Evolutionary conservation across 768 basidiomycete genomes (phyloP), one percentile per base, ranked within the genome.

Genomic region (Xerocomellus amylosporus): DNA sequence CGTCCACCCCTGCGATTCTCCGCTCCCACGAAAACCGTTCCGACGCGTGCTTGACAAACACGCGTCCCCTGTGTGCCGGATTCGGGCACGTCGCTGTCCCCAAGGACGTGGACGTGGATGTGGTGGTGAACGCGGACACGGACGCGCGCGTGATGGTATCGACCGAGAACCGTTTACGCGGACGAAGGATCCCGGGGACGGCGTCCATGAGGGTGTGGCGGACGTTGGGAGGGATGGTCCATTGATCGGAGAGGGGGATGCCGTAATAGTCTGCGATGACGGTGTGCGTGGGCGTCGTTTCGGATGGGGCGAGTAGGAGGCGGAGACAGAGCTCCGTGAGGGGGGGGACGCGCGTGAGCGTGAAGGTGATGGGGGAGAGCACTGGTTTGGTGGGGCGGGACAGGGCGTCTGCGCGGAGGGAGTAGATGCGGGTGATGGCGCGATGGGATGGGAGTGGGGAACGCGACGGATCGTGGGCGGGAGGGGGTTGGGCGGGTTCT

Each of bases 21-120:
- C 64, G 71, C 62, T 85, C 85, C 88, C 88, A 90, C 4, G 84
- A 81, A 55, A 75, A 80, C 52, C 85, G 73, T 68, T 86, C 81
- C 62, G 87, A 86, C 4, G 77, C 79, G 43, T 79, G 83, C 22
- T 60, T 69, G 7, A 86, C 75, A 51, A 87, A 88, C 13, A 83
- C 65, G 0, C 65, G 58, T 0, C 60, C 63, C 19, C 31, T 39
- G 17, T 64, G 68, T 17, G 55, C 58, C 46, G 76, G 83, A 49
- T 46, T 68, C 22, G 82, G 77, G 55, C 83, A 85, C 7, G 75
- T 72, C 5, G 80, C 79, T 17, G 46, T 43, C 3, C 36, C 53
- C 10, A 14, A 14, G 5, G 13, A 5, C 13, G 33, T 5, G 31
- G 31, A 33, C 28, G 28, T 2, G 9, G 33, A n/a, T n/a, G n/a